Evolutionary conservation across 345 rosid genomes (phyloP).

Genomic region (Carallia brachiata): DNA sequence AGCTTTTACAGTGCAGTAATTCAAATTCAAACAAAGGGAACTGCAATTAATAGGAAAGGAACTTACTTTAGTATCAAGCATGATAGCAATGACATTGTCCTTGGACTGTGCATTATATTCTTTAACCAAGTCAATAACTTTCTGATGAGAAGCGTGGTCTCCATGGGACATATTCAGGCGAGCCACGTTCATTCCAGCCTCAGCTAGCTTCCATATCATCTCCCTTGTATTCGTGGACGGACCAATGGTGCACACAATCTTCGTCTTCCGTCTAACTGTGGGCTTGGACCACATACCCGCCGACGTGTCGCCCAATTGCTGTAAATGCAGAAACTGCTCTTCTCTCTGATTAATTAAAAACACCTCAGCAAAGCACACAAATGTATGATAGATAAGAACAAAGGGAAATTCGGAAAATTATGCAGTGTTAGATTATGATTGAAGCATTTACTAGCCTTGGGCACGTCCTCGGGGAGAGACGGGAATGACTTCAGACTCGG

Average conservation of each 20-base stretch:
- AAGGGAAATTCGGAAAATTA: not conserved
- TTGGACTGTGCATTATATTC: conserved; percentile 89
- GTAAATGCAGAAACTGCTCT: not conserved
- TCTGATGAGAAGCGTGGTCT: conserved; percentile 94
- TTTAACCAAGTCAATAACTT: conserved; percentile 96
- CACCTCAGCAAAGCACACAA: no score
- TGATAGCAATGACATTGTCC: conserved; percentile 87
- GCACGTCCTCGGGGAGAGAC: conserved; percentile 70
- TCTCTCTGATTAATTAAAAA: not conserved
- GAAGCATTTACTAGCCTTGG: conserved; percentile 31
- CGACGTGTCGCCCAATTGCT: conserved; percentile 57
- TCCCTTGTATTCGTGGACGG: conserved; percentile 89
- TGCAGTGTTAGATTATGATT: not conserved
- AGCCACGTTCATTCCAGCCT: conserved; percentile 98
- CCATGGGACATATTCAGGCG: conserved; percentile 99
- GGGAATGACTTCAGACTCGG: conserved; percentile 62
- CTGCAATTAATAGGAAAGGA: conserved; percentile 5
- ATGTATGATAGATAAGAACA: not conserved
- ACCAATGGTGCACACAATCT: conserved; percentile 96
- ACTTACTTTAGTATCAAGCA: conserved; percentile 96
- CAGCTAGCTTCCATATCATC: conserved; percentile 99
- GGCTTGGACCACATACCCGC: conserved; percentile 87
- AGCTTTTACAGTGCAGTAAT: no score
- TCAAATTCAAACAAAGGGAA: not conserved
- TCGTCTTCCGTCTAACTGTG: conserved; percentile 77